Conservation (phyloP, 306 rosid genomes). For the Rosa chinensis region DNA sequence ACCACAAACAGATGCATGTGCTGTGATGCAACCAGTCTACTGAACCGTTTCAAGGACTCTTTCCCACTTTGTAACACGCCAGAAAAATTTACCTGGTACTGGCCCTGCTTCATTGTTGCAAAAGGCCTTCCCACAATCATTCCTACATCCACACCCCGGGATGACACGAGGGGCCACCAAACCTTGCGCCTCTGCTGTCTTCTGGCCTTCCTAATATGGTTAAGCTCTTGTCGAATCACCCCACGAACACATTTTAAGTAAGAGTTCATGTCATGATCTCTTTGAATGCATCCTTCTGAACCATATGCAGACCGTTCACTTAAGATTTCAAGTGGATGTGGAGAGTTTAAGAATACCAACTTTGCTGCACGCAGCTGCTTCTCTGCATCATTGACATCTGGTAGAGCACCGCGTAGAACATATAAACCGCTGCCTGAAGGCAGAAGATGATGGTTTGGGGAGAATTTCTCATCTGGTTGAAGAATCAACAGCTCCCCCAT, state of each 20-base stretch:
- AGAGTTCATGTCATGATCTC: constrained; percentile 93
- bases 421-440: constrained; percentile 91
- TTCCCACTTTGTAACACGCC: constrained; percentile 59
- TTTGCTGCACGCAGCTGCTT: constrained; percentile 71
- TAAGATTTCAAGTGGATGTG: constrained; percentile 90
- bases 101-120: constrained; percentile 38
- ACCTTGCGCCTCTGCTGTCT: constrained; percentile 63
- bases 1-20: constrained; percentile 77
- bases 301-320: constrained; percentile 89
- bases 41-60: constrained; percentile 67
- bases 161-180: constrained; percentile 72
- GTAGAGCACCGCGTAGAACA: constrained; percentile 45
- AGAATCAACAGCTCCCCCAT: constrained; percentile 88
- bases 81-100: constrained; percentile 53
- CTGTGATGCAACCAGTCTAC: constrained; percentile 74
- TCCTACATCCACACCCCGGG: constrained; percentile 33
- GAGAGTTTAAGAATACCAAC: constrained; percentile 71
- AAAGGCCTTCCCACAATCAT: constrained; percentile 50
- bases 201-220: constrained; percentile 51
- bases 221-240: constrained; percentile 77
- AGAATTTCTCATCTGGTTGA: constrained; percentile 86
- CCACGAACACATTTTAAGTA: constrained; percentile 62
- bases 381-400: constrained; percentile 45
- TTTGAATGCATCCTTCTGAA: constrained; percentile 69
- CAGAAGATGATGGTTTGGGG: constrained; percentile 82